phyloP scores from a whole-genome alignment of 1,284 basidiomycete genomes.

The Fomes fomentarius region DNA sequence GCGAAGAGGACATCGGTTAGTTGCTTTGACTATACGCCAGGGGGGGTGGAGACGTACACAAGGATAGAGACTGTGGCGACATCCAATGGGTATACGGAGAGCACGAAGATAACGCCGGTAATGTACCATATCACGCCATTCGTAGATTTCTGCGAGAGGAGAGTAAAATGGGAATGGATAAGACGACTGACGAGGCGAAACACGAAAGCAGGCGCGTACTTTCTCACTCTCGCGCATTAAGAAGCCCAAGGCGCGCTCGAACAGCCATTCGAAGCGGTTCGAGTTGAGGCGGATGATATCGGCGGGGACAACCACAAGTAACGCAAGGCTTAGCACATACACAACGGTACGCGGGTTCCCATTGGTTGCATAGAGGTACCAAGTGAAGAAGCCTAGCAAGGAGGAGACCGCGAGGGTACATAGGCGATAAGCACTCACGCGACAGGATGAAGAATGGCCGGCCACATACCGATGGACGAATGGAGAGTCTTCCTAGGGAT shows the following conservation, averaged over 20 bases:
- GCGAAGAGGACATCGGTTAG: background rate
- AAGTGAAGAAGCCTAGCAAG: conserved; percentile 89
- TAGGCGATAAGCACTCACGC: background rate
- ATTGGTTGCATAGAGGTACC: conserved; percentile 73
- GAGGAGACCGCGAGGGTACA: background rate
- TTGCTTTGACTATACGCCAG: background rate
- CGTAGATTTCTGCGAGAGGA: conserved; percentile 53
- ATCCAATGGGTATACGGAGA: conserved; percentile 83
- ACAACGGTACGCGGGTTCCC: conserved; percentile 64
- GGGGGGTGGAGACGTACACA: conserved; percentile 59
- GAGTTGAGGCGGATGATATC: conserved; percentile 82
- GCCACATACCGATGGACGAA: conserved; percentile 81
- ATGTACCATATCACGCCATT: conserved; percentile 98
- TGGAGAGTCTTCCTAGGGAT: conserved; percentile 92
- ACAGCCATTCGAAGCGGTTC: conserved; percentile 71
- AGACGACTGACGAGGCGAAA: too few relatives aligned
- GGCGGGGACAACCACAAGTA: conserved; percentile 73
- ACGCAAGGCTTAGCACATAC: conserved; percentile 63
- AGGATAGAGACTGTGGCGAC: conserved; percentile 88
- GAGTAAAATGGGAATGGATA: too few relatives aligned
- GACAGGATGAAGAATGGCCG: conserved; percentile 7
- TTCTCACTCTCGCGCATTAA: conserved; percentile 95
- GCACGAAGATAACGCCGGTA: conserved; percentile 84
- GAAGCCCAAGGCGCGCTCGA: conserved; percentile 81
- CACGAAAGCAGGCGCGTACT: conserved; percentile 41